A percentile compares a stretch with the other conserved stretches of the same genome.
These are phyloP conservation scores for Chaetomium fimeti DNA, from an alignment of 495 filamentous ascomycete genomes.

Conservation along the genomic window DNA sequence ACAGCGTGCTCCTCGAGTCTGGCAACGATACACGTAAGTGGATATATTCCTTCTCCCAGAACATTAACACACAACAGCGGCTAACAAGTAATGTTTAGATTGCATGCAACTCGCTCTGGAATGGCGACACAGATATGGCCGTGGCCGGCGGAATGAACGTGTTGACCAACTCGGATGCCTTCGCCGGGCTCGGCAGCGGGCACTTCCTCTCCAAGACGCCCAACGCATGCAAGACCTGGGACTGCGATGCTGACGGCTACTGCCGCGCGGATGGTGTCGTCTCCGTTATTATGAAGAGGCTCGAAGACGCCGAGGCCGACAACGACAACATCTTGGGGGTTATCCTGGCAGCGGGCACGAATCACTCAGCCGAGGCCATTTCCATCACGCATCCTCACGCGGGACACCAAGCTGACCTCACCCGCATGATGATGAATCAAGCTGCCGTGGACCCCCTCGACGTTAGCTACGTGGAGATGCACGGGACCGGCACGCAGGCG, in stretches of 20 bases:
- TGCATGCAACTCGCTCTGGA: conserved; percentile 77
- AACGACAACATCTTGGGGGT: conserved; percentile 71
- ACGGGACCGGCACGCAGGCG: conserved; percentile 81
- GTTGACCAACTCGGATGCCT: conserved; percentile 81
- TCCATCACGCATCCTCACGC: conserved; percentile 79
- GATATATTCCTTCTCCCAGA: too few relatives aligned
- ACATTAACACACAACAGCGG: too few relatives aligned
- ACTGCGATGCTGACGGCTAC: conserved; percentile 74
- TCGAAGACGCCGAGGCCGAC: conserved; percentile 70
- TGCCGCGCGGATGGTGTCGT: conserved; percentile 72
- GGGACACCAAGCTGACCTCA: conserved; percentile 67
- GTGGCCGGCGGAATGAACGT: conserved; percentile 77
- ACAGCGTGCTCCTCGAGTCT: conserved; percentile 86
- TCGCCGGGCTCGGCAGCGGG: conserved; percentile 75
- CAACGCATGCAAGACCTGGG: conserved; percentile 71
- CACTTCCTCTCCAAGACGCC: conserved; percentile 82
- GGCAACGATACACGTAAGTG: conserved; percentile 64
- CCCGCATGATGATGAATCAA: conserved; percentile 62
- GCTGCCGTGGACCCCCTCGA: conserved; percentile 70
- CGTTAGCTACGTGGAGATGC: conserved; percentile 81
- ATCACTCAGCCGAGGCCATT: conserved; percentile 72
- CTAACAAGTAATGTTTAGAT: conserved; percentile 29
- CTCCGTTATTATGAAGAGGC: conserved; percentile 68
- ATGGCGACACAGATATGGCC: conserved; percentile 78
- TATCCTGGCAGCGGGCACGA: conserved; percentile 66